Evolutionary conservation across 805 yeast genomes (phyloP), one percentile per base, ranked within the genome.

Genomic region (Barnettozyma salicaria): DNA sequence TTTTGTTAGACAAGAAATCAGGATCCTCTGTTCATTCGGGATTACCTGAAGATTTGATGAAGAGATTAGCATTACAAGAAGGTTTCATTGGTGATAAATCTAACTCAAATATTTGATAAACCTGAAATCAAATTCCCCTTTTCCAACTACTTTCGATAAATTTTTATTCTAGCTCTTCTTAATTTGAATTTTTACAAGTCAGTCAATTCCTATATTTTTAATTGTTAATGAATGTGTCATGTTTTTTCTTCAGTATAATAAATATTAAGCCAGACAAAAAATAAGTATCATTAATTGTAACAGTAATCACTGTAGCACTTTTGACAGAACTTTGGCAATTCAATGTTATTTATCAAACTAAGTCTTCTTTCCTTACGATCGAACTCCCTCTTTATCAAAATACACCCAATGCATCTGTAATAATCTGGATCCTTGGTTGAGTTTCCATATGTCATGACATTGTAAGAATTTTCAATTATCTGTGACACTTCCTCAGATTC

Each of bases 381-480:
- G 37, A 70, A 65, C 26, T 64, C 62, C 41, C 83, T 56, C 40
- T 76, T 76, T 24, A 76, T 45, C 16, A 76, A 53, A 1, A 80
- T 70, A 56, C 87, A 79, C 1, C 73, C 76, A 7, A 78, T 43
- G 47, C 87, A 79, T 7, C 58, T 56, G 4, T 66, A 51, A 50
- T 60, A 76, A 29, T 57, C 48, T 1, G 48, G 32, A 35, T 59
- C 61, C 3, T 36, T 19, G 0, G 68, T 55, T 4, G 71, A 67
- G 41, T 74, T 70, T 10, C 55, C 59, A 34, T 50, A 53, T 0
- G 77, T 69, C 23, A 74, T 79, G 19, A 78, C 53, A 31, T 65
- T 64, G 45, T 62, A 69, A 0, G 82, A 81, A 45, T 76, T 77
- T 27, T 59, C 50, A 20, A 76, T 51, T 74, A 76, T 68, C 4